Evolutionary conservation across 805 yeast species (phyloP), one percentile per base, ranked within the genome.

Genomic region (Metschnikowia peoriensis): DNA sequence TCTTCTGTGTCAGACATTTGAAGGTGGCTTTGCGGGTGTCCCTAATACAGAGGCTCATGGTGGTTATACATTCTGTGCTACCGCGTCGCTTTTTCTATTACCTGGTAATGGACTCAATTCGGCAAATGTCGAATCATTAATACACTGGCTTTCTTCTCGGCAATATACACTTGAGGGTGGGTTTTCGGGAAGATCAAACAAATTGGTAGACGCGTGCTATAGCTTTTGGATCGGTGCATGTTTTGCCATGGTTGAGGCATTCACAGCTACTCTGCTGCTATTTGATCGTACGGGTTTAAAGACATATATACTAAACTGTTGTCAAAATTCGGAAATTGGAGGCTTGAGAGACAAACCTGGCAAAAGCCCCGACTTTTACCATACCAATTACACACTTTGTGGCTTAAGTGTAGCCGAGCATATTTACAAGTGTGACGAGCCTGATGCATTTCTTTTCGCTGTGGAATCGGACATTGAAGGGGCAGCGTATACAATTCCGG

Each of bases 191-290:
- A 79, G 99, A 50, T 82, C 96, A 0, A 93, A 93, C 66, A 94
- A 94, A 66, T 76, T 94, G 34, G 98, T 94, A 1, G 99, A 94
- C 66, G 97, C 96, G 0, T 94, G 99, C 68, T 94, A 94, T 66
- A 83, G 93, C 64, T 93, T 87, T 67, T 94, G 99, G 99, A 86
- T 91, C 1, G 98, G 98, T 1, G 96, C 90, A 0, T 66, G 85
- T 38, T 74, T 79, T 56, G 83, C 89, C 0, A 67, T 89, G 37
- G 53, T 90, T 4, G 94, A 88, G 53, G 72, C 79, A 0, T 71
- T 85, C 0, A 38, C 59, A 1, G 56, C 51, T 50, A 55, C 16
- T 27, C 53, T 35, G 0, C 41, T 51, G 35, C 78, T 52, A 63
- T 72, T 86, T 54, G 76, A 84, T 53, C 78, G 91, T 54, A 72